Conservation (phyloP, 805 yeast species). For the Wickerhamomyces xylosicus region DNA sequence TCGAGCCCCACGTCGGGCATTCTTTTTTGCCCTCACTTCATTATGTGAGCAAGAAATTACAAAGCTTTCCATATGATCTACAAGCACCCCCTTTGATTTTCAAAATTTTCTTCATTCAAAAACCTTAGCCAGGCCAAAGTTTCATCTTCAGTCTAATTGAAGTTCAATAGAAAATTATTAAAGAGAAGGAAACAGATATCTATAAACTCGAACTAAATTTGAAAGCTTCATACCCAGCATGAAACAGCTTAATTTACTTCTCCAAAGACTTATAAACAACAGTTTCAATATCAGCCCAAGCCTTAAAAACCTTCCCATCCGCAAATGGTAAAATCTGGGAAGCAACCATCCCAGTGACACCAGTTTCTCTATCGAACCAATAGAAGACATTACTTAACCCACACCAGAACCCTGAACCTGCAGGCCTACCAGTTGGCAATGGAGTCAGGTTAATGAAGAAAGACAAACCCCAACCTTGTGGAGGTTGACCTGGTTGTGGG, state of each 20-base stretch:
- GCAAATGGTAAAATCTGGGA: constrained; percentile 28
- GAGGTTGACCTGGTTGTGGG: constrained; percentile 16
- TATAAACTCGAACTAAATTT: too few relatives aligned
- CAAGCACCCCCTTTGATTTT: too few relatives aligned
- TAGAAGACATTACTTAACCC: constrained; percentile 30
- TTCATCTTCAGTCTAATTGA: too few relatives aligned
- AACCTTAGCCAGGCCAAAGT: too few relatives aligned
- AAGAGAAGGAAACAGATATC: too few relatives aligned
- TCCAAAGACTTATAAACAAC: constrained; percentile 8
- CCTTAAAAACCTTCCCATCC: constrained; percentile 11
- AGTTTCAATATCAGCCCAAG: constrained; percentile 14
- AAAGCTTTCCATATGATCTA: too few relatives aligned
- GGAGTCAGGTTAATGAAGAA: constrained; percentile 16
- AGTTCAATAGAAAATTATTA: too few relatives aligned
- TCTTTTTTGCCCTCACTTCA: too few relatives aligned
- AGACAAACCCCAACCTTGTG: constrained; percentile 25
- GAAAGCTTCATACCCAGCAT: too few relatives aligned
- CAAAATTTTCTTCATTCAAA: too few relatives aligned
- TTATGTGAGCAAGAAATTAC: too few relatives aligned
- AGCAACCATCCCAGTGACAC: constrained; percentile 29
- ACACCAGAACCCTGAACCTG: constrained; percentile 28
- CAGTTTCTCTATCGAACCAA: constrained; percentile 31
- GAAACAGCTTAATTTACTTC: constrained; percentile 4
- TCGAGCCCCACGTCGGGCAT: too few relatives aligned
- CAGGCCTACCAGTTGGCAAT: constrained; percentile 27